Base-by-base conservation (phyloP, 768 basidiomycete species). In the Exsudoporus frostii region DNA sequence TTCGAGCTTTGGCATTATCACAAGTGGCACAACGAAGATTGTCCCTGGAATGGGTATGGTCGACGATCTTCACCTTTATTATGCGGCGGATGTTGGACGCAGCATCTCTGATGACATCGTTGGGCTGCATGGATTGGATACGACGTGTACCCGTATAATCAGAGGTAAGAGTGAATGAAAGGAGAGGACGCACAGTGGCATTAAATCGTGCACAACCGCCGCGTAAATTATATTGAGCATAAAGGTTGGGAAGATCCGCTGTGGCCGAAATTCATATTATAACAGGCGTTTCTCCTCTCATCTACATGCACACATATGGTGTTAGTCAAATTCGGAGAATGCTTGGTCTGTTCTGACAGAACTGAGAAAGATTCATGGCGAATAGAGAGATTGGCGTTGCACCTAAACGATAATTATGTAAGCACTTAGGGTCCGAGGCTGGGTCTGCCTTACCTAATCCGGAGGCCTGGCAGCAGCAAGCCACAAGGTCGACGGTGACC, bases 361-460 rank as follows among this genome's bases (percentile, higher is more conserved):
- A 38, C n/a, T n/a, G 10, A 39, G 11, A 20, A 39, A 39, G 4
- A 9, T 29, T 10, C 6, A 20, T 38, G 19, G 37, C 11, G 38
- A 22, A 13, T 38, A 13, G 38, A 20, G 37, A 38, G 37, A 38
- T 20, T 13, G 6, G 9, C 9, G 10, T 37, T n/a, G 8, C 9
- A 9, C 36, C 34, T n/a, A n/a, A n/a, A 11, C 10, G 2, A 30
- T 30, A 30, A 30, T 30, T 30, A 30, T 30, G 29, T 30, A 30
- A 30, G 29, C 10, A 30, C 7, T 30, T 30, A 30, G 10, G 6
- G 29, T 10, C 29, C 29, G 29, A 10, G 29, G 29, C 27, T 13
- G n/a, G 2, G 7, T 14, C 7, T 11, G 6, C 1, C 13, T 59
- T 61, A 63, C 60, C 25, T 63, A 61, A 61, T 58, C n/a, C n/a